phyloP scores from a whole-genome alignment of 2,329 filamentous ascomycete genomes.

The Fusarium continuum region DNA sequence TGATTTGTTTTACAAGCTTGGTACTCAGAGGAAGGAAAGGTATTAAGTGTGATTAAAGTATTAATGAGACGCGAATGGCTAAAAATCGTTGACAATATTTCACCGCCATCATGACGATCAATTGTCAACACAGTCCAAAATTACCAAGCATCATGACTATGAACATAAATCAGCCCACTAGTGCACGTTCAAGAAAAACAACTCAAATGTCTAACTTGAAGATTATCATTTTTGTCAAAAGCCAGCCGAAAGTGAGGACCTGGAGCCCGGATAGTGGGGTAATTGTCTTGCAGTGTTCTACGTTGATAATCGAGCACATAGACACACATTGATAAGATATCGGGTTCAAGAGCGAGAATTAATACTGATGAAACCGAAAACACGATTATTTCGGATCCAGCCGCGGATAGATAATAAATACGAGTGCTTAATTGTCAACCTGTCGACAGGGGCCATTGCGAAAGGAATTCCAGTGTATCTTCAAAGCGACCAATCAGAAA shows the following conservation, averaged over 20 bases:
- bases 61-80: no score
- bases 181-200: background rate
- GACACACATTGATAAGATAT: background rate
- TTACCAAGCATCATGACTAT: background rate
- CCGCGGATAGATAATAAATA: background rate
- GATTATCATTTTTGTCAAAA: no score
- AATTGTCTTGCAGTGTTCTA: background rate
- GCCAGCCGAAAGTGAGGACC: no score
- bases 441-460: conserved; percentile 11
- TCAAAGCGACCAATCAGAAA: conserved; percentile 20
- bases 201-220: background rate
- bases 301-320: background rate
- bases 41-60: no score
- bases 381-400: conserved; percentile 5
- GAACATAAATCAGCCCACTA: background rate
- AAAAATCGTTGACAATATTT: no score
- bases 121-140: background rate
- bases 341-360: background rate
- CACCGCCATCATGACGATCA: no score
- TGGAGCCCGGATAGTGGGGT: background rate
- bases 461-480: background rate
- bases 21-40: no score
- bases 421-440: background rate
- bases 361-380: background rate
- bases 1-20: no score